Evolutionary conservation across 2,329 filamentous ascomycete genomes (phyloP).

Genomic region (Colletotrichum chlorophyti): DNA sequence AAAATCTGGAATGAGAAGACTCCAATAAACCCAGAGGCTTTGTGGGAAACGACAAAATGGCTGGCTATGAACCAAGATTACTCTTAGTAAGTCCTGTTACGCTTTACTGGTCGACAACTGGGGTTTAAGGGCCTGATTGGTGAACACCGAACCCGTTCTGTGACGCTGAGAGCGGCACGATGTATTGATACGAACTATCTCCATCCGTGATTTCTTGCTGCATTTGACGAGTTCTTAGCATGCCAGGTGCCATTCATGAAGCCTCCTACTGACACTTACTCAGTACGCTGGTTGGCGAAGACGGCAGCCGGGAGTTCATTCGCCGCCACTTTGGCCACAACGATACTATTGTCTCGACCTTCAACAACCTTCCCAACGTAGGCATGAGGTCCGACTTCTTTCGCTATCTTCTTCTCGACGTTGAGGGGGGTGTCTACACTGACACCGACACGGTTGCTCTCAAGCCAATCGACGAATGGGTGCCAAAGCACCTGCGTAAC

Average conservation of each 20-base stretch:
- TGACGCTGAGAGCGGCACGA: background rate
- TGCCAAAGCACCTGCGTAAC: constrained; percentile 31
- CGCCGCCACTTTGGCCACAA: constrained; percentile 3
- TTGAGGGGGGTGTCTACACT: constrained; percentile 55
- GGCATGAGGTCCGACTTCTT: constrained; percentile 40
- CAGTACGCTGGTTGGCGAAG: constrained; percentile 34
- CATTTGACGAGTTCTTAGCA: no score
- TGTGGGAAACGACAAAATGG: constrained; percentile 24
- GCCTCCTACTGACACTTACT: background rate
- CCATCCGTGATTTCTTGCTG: no score
- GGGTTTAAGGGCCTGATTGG: background rate
- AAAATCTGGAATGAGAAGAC: background rate
- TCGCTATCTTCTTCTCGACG: constrained; percentile 35
- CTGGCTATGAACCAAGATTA: constrained; percentile 25
- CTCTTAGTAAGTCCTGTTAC: constrained; percentile 11
- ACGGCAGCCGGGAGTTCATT: constrained; percentile 35
- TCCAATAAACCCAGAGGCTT: background rate
- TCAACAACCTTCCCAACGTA: constrained; percentile 33
- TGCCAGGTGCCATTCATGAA: no score
- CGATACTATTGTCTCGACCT: constrained; percentile 31
- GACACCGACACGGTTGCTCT: constrained; percentile 67
- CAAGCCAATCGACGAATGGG: constrained; percentile 50
- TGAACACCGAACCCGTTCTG: no score
- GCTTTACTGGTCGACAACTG: background rate
- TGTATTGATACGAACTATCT: background rate